These are phyloP conservation scores for Adansonia grandidieri DNA, from an alignment of 441 rosid genomes.

Conservation along the genomic window DNA sequence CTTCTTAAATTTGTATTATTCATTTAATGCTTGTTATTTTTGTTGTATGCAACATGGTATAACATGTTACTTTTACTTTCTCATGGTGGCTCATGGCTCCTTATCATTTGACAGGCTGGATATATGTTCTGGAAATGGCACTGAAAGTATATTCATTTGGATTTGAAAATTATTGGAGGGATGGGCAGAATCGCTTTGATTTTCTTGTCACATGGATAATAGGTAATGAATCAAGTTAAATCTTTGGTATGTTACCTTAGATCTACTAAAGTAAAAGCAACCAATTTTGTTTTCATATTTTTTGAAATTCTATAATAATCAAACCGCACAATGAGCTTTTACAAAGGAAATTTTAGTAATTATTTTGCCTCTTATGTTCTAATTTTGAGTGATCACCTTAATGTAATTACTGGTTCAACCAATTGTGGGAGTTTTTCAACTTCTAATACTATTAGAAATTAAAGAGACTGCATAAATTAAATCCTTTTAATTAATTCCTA, in stretches of 20 bases:
- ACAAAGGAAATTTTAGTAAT: not conserved
- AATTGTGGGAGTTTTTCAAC: not conserved
- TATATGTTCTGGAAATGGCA: slow-evolving; percentile 96
- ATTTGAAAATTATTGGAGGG: slow-evolving; percentile 93
- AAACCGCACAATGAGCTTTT: not conserved
- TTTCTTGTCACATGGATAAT: slow-evolving; percentile 88
- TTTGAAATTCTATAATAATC: slow-evolving; percentile 21
- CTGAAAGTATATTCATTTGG: slow-evolving; percentile 85
- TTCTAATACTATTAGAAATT: slow-evolving; percentile 8
- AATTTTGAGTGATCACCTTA: slow-evolving; percentile 14
- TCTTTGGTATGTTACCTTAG: not conserved
- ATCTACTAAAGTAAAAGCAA: not conserved
- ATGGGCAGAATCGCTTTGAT: slow-evolving; percentile 95
- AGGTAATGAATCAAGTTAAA: slow-evolving; percentile 50
- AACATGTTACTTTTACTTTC: not conserved
- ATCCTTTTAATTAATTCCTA: slow-evolving; percentile 6
- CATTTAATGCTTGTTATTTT: slow-evolving; percentile 9
- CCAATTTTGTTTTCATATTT: slow-evolving; percentile 9
- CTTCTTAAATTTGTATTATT: slow-evolving; percentile 15
- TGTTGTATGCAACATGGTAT: not conserved
- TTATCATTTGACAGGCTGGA: slow-evolving; percentile 73
- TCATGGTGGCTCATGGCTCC: slow-evolving; percentile 28
- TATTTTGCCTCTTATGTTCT: not conserved
- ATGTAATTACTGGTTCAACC: not conserved
- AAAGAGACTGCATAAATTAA: slow-evolving; percentile 1